Conservation (phyloP, 805 yeast genomes). For the Monosporozyma unispora region DNA sequence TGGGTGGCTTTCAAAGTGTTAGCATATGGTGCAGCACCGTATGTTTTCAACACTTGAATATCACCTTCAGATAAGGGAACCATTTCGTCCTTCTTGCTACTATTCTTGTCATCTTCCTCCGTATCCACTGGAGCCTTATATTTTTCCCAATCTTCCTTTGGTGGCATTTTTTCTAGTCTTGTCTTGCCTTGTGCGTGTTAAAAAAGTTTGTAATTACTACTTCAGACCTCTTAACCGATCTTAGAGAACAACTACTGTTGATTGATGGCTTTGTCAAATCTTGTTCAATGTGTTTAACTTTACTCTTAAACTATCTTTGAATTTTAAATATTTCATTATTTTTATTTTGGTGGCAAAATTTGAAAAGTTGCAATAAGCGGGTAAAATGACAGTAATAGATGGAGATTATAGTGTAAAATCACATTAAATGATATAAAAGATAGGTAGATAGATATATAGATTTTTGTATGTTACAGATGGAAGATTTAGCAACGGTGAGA, state of each 20-base stretch:
- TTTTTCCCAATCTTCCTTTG: conserved; percentile 98
- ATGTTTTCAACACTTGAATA: conserved; percentile 92
- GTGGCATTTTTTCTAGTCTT: conserved; percentile 53
- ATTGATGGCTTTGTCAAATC: too few species aligned
- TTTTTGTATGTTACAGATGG: too few species aligned
- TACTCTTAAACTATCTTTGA: background rate
- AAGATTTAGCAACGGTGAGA: too few species aligned
- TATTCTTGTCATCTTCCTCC: conserved; percentile 34
- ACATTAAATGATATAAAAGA: background rate
- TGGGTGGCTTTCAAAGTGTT: conserved; percentile 71
- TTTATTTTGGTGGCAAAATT: conserved; percentile 1
- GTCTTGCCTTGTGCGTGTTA: background rate
- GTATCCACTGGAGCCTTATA: conserved; percentile 75
- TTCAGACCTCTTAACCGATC: background rate
- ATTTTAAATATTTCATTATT: background rate
- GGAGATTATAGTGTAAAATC: background rate
- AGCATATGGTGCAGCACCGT: conserved; percentile 96
- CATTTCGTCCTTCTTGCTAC: conserved; percentile 49
- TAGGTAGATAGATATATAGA: background rate
- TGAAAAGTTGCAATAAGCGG: background rate
- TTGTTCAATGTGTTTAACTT: background rate
- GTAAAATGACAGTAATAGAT: background rate
- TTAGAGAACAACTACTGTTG: background rate
- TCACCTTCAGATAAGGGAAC: conserved; percentile 91
- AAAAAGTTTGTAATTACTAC: background rate